Conservation (phyloP, 192 early-diverging fungal genomes). For the Polychytrium aggregatum region DNA sequence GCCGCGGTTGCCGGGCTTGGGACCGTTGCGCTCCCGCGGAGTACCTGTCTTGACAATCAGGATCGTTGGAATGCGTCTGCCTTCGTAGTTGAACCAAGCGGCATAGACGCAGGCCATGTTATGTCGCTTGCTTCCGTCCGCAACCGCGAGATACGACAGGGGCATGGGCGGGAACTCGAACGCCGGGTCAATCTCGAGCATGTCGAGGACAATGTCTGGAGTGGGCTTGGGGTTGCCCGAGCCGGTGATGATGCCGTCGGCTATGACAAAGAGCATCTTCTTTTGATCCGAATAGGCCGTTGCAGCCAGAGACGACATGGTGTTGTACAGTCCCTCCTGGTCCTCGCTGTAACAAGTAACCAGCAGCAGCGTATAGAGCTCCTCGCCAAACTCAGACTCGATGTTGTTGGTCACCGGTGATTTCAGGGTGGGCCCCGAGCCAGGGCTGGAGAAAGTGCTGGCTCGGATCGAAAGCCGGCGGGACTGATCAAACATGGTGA, state of each 20-base stretch:
- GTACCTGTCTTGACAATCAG: conserved; percentile 42
- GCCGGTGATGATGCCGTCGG: conserved; percentile 69
- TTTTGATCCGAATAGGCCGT: conserved; percentile 78
- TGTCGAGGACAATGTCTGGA: conserved; percentile 71
- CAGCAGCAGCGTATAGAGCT: conserved; percentile 50
- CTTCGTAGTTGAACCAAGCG: conserved; percentile 32
- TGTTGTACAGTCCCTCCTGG: conserved; percentile 41
- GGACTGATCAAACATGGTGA: no score
- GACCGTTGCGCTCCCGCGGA: conserved; percentile 16
- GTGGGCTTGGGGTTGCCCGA: conserved; percentile 70
- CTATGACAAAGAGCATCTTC: conserved; percentile 85
- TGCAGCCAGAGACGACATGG: conserved; percentile 73
- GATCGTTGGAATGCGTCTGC: conserved; percentile 28
- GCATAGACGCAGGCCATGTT: conserved; percentile 77
- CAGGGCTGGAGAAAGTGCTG: no score
- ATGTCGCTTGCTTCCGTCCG: conserved; percentile 76
- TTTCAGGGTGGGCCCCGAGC: no score
- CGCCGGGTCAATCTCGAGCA: conserved; percentile 48
- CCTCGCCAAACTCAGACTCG: no score
- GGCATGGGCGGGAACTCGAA: conserved; percentile 26
- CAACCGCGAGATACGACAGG: conserved; percentile 65
- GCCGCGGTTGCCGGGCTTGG: conserved; percentile 60
- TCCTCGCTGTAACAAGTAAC: conserved; percentile 93
- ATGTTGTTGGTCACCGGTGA: no score
- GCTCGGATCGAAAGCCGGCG: no score